Evolutionary conservation across 805 yeast species (phyloP).

Genomic region (Saccharomycopsis sp.): DNA sequence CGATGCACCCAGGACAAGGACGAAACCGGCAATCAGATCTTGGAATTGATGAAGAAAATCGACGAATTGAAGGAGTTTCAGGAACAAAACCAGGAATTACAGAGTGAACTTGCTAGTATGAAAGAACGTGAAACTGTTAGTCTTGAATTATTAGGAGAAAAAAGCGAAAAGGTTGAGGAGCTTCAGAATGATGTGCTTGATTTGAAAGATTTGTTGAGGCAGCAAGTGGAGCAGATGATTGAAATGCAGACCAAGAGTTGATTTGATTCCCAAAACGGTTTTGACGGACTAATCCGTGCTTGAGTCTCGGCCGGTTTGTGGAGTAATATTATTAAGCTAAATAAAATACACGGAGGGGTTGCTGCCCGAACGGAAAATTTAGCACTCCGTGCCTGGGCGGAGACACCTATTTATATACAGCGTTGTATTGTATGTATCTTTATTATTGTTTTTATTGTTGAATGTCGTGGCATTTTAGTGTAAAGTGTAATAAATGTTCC

Average conservation of each 20-base stretch:
- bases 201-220: constrained; percentile 73
- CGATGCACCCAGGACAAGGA: constrained; percentile 52
- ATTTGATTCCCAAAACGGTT: neutral
- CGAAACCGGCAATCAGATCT: constrained; percentile 60
- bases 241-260: constrained; percentile 40
- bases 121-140: constrained; percentile 28
- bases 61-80: constrained; percentile 36
- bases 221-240: constrained; percentile 84
- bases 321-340: neutral
- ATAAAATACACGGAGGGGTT: neutral
- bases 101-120: constrained; percentile 31
- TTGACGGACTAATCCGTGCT: neutral
- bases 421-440: too few relatives aligned
- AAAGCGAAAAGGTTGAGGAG: constrained; percentile 79
- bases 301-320: neutral
- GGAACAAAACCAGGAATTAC: constrained; percentile 30
- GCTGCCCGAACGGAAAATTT: neutral
- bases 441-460: neutral
- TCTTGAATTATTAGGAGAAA: constrained; percentile 69
- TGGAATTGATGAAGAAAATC: constrained; percentile 49
- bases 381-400: too few relatives aligned
- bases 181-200: constrained; percentile 83
- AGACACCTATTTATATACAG: too few relatives aligned
- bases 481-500: neutral
- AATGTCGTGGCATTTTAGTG: too few relatives aligned